phyloP scores from a whole-genome alignment of 352 stramenopile species.

The Thalassiosira mediterranea region DNA sequence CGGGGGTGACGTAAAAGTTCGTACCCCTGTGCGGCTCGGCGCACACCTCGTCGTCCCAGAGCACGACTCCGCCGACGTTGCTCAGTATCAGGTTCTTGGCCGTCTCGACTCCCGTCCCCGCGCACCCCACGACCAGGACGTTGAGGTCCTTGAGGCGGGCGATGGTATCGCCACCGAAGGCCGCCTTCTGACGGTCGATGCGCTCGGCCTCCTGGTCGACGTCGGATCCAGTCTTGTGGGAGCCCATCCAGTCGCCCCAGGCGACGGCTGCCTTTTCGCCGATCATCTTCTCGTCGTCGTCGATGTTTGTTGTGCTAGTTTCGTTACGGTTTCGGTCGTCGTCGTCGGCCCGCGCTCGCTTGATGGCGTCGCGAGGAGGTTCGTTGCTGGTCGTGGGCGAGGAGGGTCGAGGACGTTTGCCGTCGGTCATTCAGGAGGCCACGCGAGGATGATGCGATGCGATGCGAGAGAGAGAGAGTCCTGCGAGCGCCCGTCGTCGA shows the following conservation, averaged over 20 bases:
- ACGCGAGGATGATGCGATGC: too few species aligned
- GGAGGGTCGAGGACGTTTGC: not conserved
- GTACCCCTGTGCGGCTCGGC: conserved; percentile 46
- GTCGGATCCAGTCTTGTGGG: conserved; percentile 47
- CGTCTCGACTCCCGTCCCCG: conserved; percentile 90
- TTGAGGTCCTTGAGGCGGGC: conserved; percentile 67
- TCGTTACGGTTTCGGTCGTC: not conserved
- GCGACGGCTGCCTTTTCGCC: conserved; percentile 7
- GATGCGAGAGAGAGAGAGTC: too few species aligned
- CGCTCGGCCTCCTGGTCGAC: conserved; percentile 62
- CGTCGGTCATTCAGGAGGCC: not conserved
- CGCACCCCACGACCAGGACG: conserved; percentile 58
- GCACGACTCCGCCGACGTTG: conserved; percentile 55
- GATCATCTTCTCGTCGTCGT: conserved; percentile 10
- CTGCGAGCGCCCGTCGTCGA: too few species aligned
- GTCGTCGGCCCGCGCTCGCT: conserved; percentile 14
- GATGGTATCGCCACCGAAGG: conserved; percentile 61
- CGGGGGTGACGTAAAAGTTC: conserved; percentile 61
- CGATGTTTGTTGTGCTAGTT: not conserved
- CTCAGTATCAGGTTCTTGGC: conserved; percentile 71
- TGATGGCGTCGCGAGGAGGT: conserved; percentile 2
- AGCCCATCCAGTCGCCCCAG: conserved; percentile 59
- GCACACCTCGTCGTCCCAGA: conserved; percentile 43
- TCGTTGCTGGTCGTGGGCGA: too few species aligned
- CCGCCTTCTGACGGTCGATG: conserved; percentile 66